Conservation (phyloP, 345 rosid genomes). For the Heritiera fomes region DNA sequence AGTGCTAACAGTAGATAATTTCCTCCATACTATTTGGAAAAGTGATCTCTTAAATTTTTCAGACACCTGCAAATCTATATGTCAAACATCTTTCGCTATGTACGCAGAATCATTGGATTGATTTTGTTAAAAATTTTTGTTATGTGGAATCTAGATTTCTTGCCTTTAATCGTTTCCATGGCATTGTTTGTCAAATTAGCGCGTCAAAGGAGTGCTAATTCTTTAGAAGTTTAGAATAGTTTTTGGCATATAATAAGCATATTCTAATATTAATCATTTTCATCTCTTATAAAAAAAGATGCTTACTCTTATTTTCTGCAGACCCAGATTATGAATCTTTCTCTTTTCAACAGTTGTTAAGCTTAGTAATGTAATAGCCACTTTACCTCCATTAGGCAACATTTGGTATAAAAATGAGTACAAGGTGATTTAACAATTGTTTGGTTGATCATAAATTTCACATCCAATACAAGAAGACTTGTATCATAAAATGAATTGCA, state of each 20-base stretch:
- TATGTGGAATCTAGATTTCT: not conserved
- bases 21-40: not conserved
- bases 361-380: not conserved
- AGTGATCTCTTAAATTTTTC: not conserved
- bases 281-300: not conserved
- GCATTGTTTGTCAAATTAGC: not conserved
- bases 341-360: not conserved
- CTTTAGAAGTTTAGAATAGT: not conserved
- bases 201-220: not conserved
- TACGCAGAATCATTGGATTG: not conserved
- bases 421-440: not conserved
- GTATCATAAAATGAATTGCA: not conserved
- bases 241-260: not conserved
- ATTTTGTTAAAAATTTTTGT: not conserved
- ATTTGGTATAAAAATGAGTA: not conserved
- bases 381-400: not conserved
- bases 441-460: not conserved
- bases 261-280: not conserved
- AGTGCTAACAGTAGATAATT: not conserved
- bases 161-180: not conserved
- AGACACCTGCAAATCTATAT: not conserved
- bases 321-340: not conserved
- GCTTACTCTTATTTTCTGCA: not conserved
- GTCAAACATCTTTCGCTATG: not conserved
- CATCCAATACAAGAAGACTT: not conserved